Evolutionary conservation across 331 rosid genomes (phyloP), one percentile per base, ranked within the genome.

Genomic region (Stylosanthes scabra): DNA sequence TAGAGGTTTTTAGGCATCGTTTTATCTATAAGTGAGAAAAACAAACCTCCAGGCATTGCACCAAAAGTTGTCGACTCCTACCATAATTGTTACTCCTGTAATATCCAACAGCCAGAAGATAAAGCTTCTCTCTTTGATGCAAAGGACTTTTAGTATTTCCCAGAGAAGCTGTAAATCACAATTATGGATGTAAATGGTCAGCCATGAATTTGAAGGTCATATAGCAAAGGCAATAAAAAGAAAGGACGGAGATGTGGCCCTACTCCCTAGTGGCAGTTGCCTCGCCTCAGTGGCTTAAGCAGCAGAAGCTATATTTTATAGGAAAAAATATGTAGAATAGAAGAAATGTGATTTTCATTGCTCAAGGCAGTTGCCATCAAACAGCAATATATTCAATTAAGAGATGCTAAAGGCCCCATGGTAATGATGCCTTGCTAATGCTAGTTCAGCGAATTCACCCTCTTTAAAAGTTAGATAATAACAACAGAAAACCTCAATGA

Each of bases 61-160:
- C 97, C 74, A 91, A 47, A 68, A 91, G 89, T 61, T 86, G 86
- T 75, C 96, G 83, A 78, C 98, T 85, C 89, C 87, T 86, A 1
- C 80, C 50, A 77, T 76, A 84, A 55, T 89, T 87, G 57, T 80
- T 87, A 74, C 86, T 83, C 84, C 97, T 83, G 87, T 89, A 91
- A 79, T 86, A 83, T 74, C 98, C 97, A 85, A 93, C 94, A 34
- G 91, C 93, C 63, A 93, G 90, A 61, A 91, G 98, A 83, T 93
- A 93, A 15, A 91, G 76, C 83, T 77, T 89, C 88, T 93, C 96
- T 82, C 97, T 88, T 77, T 66, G 61, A 52, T 88, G 84, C 83
- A 76, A 74, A 68, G 94, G 89, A 67, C 70, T 78, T 71, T 3
- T 76, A 49, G 68, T 61, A 71, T 75, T 81, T 52, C 68, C 79